These are phyloP conservation scores for Gossypium raimondii DNA, from an alignment of 345 rosid species.

Conservation along the genomic window DNA sequence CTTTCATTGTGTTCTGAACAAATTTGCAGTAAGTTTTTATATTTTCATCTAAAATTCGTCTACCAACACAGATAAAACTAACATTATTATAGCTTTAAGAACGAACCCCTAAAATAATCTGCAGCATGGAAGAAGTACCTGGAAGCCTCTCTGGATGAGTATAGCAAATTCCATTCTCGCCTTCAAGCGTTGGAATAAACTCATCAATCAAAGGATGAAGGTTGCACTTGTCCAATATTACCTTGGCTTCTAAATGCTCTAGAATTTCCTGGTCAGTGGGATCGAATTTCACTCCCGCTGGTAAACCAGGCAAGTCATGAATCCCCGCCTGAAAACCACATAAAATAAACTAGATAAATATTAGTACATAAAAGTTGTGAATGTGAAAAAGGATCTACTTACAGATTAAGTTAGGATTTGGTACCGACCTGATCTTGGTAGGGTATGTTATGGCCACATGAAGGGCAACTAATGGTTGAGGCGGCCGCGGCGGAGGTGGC, in stretches of 20 bases:
- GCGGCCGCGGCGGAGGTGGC: not conserved
- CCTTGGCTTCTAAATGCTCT: slow-evolving; percentile 78
- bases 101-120: not conserved
- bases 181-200: slow-evolving; percentile 82
- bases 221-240: slow-evolving; percentile 43
- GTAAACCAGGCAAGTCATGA: slow-evolving; percentile 73
- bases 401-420: not conserved
- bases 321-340: slow-evolving; percentile 51
- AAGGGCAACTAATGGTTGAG: slow-evolving; percentile 47
- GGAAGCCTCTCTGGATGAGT: slow-evolving; percentile 94
- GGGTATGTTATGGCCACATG: slow-evolving; percentile 65
- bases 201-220: slow-evolving; percentile 82
- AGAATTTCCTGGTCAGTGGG: slow-evolving; percentile 90
- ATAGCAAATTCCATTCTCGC: slow-evolving; percentile 88
- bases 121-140: slow-evolving; percentile 32
- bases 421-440: slow-evolving; percentile 55
- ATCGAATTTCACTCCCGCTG: slow-evolving; percentile 92
- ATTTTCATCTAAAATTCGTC: not conserved
- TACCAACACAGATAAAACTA: not conserved
- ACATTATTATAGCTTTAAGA: not conserved
- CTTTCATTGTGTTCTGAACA: not conserved
- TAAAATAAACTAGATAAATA: slow-evolving; percentile 9
- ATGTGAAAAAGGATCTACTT: not conserved
- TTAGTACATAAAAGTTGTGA: not conserved
- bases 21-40: not conserved